phyloP scores from a whole-genome alignment of 768 basidiomycete genomes.

The Lyophyllum semitale region DNA sequence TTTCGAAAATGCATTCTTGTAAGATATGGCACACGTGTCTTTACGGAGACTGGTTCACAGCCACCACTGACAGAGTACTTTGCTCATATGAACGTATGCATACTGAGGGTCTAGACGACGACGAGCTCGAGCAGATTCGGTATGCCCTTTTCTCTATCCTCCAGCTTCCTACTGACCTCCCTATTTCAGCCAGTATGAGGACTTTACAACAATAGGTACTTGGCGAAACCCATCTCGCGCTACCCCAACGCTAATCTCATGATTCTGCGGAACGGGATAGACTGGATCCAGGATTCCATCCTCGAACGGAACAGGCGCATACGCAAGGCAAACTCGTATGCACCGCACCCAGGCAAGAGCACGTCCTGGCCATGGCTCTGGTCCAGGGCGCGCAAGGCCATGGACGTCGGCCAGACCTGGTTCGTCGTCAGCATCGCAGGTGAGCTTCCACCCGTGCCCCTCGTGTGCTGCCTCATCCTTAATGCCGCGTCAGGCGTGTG shows the following conservation, averaged over 20 bases:
- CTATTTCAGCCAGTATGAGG: conserved; percentile 78
- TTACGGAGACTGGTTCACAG: too few relatives aligned
- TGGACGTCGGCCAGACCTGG: conserved; percentile 86
- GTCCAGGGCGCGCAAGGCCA: conserved; percentile 57
- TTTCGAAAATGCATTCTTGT: too few relatives aligned
- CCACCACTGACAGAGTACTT: not conserved
- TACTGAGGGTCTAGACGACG: conserved; percentile 56
- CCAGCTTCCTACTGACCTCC: conserved; percentile 14
- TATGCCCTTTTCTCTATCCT: conserved; percentile 20
- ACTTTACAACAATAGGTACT: conserved; percentile 91
- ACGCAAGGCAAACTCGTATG: conserved; percentile 54
- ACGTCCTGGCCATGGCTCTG: conserved; percentile 59
- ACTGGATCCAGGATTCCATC: conserved; percentile 97
- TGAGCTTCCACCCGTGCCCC: conserved; percentile 38
- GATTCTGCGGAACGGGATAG: conserved; percentile 48
- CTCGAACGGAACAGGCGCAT: conserved; percentile 82
- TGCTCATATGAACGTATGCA: conserved; percentile 34
- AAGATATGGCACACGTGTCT: too few relatives aligned
- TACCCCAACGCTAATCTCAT: not conserved
- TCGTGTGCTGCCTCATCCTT: not conserved
- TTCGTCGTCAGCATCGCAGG: conserved; percentile 89
- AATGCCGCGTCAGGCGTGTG: conserved; percentile 60
- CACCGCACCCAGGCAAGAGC: conserved; percentile 44
- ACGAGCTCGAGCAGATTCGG: conserved; percentile 71
- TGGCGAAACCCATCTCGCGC: not conserved